phyloP scores from a whole-genome alignment of 805 yeast genomes.

The Jamesozyma hellenica region DNA sequence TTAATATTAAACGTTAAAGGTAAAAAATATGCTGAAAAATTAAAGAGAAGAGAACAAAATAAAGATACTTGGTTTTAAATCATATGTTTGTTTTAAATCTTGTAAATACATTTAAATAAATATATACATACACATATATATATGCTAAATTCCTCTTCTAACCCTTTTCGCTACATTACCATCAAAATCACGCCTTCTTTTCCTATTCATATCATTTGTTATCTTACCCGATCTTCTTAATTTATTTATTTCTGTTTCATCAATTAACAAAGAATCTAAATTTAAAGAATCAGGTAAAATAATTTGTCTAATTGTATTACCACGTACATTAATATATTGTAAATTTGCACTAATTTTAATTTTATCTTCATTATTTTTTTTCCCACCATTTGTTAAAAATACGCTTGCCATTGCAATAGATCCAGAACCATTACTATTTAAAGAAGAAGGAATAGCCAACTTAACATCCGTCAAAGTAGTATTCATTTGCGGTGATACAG shows the following conservation, averaged over 20 bases:
- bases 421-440: slow-evolving; percentile 13
- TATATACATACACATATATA: background rate
- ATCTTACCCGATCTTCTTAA: slow-evolving; percentile 24
- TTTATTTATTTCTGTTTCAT: slow-evolving; percentile 25
- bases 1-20: slow-evolving; percentile 58
- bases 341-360: slow-evolving; percentile 45
- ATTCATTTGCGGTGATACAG: slow-evolving; percentile 88
- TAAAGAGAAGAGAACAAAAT: slow-evolving; percentile 33
- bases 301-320: slow-evolving; percentile 77
- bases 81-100: background rate
- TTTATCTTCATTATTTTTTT: slow-evolving; percentile 2
- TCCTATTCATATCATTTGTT: slow-evolving; percentile 16
- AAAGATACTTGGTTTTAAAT: slow-evolving; percentile 11
- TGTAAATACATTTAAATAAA: no score
- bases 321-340: slow-evolving; percentile 77
- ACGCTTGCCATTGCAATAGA: slow-evolving; percentile 20
- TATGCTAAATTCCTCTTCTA: no score
- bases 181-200: slow-evolving; percentile 16
- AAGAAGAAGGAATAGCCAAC: slow-evolving; percentile 43
- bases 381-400: slow-evolving; percentile 13
- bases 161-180: slow-evolving; percentile 24
- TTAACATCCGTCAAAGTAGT: slow-evolving; percentile 70
- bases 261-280: slow-evolving; percentile 51
- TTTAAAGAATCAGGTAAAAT: slow-evolving; percentile 80
- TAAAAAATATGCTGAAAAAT: slow-evolving; percentile 35